phyloP scores from a whole-genome alignment of 441 rosid species.

The Populus hybrid region DNA sequence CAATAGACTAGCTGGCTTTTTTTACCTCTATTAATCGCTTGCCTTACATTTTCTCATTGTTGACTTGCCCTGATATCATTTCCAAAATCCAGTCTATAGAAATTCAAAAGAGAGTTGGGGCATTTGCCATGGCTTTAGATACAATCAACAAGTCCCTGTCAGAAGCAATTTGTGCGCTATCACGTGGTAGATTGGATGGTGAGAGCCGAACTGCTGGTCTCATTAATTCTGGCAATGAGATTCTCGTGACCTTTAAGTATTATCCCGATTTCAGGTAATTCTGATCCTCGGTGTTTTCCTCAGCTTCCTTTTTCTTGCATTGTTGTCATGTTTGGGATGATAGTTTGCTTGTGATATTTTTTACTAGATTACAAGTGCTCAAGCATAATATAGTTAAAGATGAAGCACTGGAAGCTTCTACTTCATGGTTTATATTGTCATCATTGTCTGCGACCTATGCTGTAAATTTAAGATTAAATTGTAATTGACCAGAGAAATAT shows the following conservation, averaged over 20 bases:
- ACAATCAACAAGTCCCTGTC: slow-evolving; percentile 87
- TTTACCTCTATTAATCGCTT: not conserved
- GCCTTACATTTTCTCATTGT: slow-evolving; percentile 7
- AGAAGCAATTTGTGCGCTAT: slow-evolving; percentile 75
- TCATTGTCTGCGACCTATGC: not conserved
- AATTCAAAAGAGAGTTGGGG: slow-evolving; percentile 88
- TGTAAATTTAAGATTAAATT: not conserved
- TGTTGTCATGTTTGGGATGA: not conserved
- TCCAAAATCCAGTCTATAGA: slow-evolving; percentile 63
- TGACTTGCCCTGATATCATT: slow-evolving; percentile 8
- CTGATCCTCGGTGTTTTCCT: not conserved
- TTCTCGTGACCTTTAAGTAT: slow-evolving; percentile 82
- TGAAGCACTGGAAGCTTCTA: not conserved
- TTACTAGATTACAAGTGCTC: slow-evolving; percentile 1
- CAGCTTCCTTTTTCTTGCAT: not conserved
- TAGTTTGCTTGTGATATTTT: not conserved
- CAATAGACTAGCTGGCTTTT: not conserved
- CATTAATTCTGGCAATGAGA: slow-evolving; percentile 80
- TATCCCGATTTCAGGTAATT: slow-evolving; percentile 77
- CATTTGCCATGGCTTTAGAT: slow-evolving; percentile 84
- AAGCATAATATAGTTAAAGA: not conserved
- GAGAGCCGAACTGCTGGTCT: slow-evolving; percentile 86
- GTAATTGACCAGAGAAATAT: not conserved
- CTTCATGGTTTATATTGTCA: not conserved
- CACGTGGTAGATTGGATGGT: slow-evolving; percentile 87